A percentile compares a stretch with the other conserved stretches of the same genome.
phyloP scores from a whole-genome alignment of 306 rosid genomes.

The Pachyrhizus erosus region DNA sequence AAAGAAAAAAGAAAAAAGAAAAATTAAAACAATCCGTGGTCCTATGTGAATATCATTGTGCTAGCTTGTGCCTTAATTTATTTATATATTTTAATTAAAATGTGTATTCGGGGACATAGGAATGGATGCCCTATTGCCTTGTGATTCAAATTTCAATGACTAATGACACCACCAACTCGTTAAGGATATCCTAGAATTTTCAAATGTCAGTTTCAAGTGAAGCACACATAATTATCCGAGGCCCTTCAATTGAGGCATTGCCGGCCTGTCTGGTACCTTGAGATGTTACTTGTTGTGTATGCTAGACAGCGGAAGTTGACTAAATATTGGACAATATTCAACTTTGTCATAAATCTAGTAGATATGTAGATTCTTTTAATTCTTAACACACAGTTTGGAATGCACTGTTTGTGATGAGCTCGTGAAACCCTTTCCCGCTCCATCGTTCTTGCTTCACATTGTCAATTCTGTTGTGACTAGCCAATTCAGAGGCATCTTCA shows the following conservation, averaged over 20 bases:
- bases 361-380: conserved; percentile 28
- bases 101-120: not conserved
- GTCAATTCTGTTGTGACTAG: conserved; percentile 29
- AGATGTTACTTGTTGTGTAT: not conserved
- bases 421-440: conserved; percentile 40
- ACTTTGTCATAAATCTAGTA: conserved; percentile 1
- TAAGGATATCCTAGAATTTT: conserved; percentile 30
- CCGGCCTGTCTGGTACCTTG: not conserved
- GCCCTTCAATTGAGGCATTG: not conserved
- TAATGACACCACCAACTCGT: not conserved
- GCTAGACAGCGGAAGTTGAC: conserved; percentile 21
- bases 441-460: conserved; percentile 27
- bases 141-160: conserved; percentile 33
- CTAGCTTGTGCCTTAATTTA: not conserved
- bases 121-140: not conserved
- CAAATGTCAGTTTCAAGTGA: not conserved
- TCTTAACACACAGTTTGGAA: conserved; percentile 41
- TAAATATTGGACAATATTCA: not conserved
- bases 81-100: conserved; percentile 8
- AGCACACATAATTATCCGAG: not conserved
- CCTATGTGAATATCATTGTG: conserved; percentile 39
- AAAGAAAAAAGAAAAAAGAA: not conserved
- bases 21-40: conserved; percentile 26
- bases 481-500: conserved; percentile 35
- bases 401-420: conserved; percentile 42